Conservation (phyloP, 2,329 filamentous ascomycete genomes). For the Fusarium aywerte region DNA sequence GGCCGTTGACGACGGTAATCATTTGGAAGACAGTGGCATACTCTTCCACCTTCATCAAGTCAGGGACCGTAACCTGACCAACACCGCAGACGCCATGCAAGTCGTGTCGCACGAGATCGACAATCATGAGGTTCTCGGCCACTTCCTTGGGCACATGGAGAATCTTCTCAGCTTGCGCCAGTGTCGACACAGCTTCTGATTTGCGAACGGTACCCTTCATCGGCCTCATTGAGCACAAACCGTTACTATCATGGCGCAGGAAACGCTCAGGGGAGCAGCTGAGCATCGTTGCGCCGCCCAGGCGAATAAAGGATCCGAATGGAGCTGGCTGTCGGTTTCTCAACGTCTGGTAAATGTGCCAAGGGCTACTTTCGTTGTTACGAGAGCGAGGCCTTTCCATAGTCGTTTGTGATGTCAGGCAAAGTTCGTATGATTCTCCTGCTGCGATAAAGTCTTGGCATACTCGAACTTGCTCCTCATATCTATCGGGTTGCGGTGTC, state of each 20-base stretch:
- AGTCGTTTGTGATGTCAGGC: conserved; percentile 79
- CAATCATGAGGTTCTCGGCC: conserved; percentile 98
- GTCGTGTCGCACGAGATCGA: conserved; percentile 95
- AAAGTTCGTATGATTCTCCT: conserved; percentile 87
- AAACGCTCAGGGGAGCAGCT: conserved; percentile 92
- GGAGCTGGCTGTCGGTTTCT: conserved; percentile 80
- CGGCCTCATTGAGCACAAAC: conserved; percentile 81
- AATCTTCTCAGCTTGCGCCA: conserved; percentile 76
- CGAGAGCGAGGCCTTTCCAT: conserved; percentile 58
- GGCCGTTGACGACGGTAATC: conserved; percentile 85
- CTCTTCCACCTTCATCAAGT: conserved; percentile 88
- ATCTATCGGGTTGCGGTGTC: conserved; percentile 60
- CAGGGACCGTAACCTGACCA: conserved; percentile 76
- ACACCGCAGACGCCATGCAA: conserved; percentile 85
- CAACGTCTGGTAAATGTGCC: conserved; percentile 78
- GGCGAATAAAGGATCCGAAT: conserved; percentile 83
- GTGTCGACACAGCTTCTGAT: conserved; percentile 69
- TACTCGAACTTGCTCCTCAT: conserved; percentile 72
- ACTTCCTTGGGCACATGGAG: conserved; percentile 87
- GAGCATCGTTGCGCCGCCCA: conserved; percentile 76
- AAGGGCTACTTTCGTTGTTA: conserved; percentile 57
- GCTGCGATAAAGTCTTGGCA: conserved; percentile 79
- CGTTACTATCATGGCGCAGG: conserved; percentile 65
- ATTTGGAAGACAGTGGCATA: conserved; percentile 93
- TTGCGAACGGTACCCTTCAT: conserved; percentile 98